Evolutionary conservation across 2,329 filamentous ascomycete species (phyloP), one percentile per base, ranked within the genome.

Genomic region (Aureobasidium mangrovei): DNA sequence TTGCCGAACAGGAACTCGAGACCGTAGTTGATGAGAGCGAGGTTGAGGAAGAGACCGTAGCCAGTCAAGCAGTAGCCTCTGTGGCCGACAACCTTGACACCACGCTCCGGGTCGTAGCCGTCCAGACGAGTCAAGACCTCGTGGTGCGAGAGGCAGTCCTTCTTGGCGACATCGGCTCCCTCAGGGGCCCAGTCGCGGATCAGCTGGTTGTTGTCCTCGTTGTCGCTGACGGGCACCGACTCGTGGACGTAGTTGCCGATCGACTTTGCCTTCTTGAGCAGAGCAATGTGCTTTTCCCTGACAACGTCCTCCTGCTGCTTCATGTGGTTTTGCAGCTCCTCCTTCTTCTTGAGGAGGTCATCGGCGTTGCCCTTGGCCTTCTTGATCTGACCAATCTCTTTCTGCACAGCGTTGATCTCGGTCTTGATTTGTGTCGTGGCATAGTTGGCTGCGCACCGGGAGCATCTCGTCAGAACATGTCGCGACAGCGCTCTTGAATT

Each of bases 221-320:
- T 88, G 66, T 90, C 79, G 72, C 84, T 88, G 60, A 93, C 74
- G 8, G 87, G 88, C 7, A 95, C 91, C 12, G 86, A 87, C 28
- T 88, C 83, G 74, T 97, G 90, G 53, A 98, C 93, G 70, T 91
- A 83, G 72, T 95, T 95, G 60, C 89, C 93, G 62, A 98, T 86
- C 1, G 81, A 84, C 70, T 85, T 87, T 64, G 90, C 81, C 74
- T 95, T 94, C 63, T 77, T 78, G 66, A 86, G 83, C 58, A 96
- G 77, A 41, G 80, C 74, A 48, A 76, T 74, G 58, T 93, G 85
- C 73, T 95, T 95, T 68, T 86, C 80, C 12, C 77, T 75, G 2
- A 90, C 90, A 55, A 80, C 73, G 33, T 89, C 85, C 62, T 90
- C 82, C 56, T 90, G 77, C 42, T 79, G 78, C 73, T 91, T 91